Evolutionary conservation across 805 yeast species (phyloP).

Genomic region (Ogataea ramenticola): DNA sequence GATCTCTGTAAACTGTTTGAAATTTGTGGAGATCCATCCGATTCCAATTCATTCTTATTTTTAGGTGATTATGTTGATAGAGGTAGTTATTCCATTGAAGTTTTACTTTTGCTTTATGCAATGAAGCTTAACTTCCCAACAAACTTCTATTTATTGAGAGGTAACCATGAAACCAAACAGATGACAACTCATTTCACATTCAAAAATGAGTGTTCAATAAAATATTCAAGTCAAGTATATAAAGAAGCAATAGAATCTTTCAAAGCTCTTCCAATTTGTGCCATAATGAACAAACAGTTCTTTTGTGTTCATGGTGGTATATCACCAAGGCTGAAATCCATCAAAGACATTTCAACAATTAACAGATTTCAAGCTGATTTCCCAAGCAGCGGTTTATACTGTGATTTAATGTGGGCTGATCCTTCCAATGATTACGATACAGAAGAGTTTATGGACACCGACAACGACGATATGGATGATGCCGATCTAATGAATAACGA

Average conservation of each 20-base stretch:
- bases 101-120: slow-evolving; percentile 67
- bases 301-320: slow-evolving; percentile 96
- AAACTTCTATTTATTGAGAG: slow-evolving; percentile 76
- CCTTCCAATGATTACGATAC: slow-evolving; percentile 84
- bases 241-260: slow-evolving; percentile 72
- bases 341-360: slow-evolving; percentile 60
- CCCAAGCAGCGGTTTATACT: slow-evolving; percentile 89
- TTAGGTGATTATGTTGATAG: slow-evolving; percentile 95
- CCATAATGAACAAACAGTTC: slow-evolving; percentile 87
- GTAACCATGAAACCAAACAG: slow-evolving; percentile 93
- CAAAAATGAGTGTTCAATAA: slow-evolving; percentile 82
- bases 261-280: slow-evolving; percentile 85
- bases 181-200: slow-evolving; percentile 91
- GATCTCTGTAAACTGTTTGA: slow-evolving; percentile 88
- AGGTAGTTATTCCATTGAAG: slow-evolving; percentile 85
- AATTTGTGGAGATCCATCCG: slow-evolving; percentile 81
- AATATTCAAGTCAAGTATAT: slow-evolving; percentile 60
- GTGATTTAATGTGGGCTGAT: slow-evolving; percentile 94
- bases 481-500: slow-evolving; percentile 34
- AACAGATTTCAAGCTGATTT: slow-evolving; percentile 81
- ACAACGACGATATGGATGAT: slow-evolving; percentile 34
- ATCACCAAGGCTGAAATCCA: slow-evolving; percentile 70
- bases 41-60: slow-evolving; percentile 66
- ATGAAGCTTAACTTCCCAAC: slow-evolving; percentile 70
- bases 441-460: slow-evolving; percentile 58